These are phyloP conservation scores for Aspergillus coremiiformis DNA, from an alignment of 495 filamentous ascomycete genomes.

Conservation along the genomic window DNA sequence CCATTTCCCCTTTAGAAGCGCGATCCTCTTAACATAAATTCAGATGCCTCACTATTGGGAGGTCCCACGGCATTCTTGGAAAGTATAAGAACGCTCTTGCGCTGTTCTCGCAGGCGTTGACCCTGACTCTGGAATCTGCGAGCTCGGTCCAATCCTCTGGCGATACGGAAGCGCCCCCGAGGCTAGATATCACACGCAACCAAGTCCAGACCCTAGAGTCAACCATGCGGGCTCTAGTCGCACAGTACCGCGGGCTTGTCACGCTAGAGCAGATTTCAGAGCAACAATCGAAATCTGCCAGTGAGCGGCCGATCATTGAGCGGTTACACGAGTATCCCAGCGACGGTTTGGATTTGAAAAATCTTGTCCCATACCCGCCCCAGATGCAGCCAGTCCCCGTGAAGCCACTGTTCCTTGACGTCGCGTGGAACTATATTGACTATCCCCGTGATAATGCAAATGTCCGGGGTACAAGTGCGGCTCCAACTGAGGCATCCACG, in stretches of 20 bases:
- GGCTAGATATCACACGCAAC: conserved; percentile 49
- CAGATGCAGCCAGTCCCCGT: conserved; percentile 76
- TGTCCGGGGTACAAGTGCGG: conserved; percentile 13
- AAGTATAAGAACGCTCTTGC: conserved; percentile 78
- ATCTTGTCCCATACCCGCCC: conserved; percentile 83
- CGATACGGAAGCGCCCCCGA: conserved; percentile 37
- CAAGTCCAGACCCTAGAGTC: conserved; percentile 51
- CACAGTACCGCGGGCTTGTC: conserved; percentile 73
- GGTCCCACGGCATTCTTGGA: conserved; percentile 69
- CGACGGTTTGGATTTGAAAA: conserved; percentile 58
- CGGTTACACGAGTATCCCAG: conserved; percentile 66
- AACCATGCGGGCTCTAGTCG: conserved; percentile 58
- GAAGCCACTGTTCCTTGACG: conserved; percentile 93
- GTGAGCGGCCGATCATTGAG: conserved; percentile 54
- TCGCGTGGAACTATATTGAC: conserved; percentile 96
- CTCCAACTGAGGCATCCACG: conserved; percentile 24
- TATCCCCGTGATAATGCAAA: conserved; percentile 57
- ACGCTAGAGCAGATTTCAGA: conserved; percentile 57
- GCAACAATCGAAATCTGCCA: conserved; percentile 22
- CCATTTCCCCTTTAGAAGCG: background rate
- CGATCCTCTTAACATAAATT: background rate
- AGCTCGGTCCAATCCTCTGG: conserved; percentile 29
- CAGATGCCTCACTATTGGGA: conserved; percentile 78
- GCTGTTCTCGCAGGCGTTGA: conserved; percentile 62
- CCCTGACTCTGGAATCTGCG: conserved; percentile 38